Evolutionary conservation across 2,329 filamentous ascomycete genomes (phyloP).

Genomic region (Fusarium concolor): DNA sequence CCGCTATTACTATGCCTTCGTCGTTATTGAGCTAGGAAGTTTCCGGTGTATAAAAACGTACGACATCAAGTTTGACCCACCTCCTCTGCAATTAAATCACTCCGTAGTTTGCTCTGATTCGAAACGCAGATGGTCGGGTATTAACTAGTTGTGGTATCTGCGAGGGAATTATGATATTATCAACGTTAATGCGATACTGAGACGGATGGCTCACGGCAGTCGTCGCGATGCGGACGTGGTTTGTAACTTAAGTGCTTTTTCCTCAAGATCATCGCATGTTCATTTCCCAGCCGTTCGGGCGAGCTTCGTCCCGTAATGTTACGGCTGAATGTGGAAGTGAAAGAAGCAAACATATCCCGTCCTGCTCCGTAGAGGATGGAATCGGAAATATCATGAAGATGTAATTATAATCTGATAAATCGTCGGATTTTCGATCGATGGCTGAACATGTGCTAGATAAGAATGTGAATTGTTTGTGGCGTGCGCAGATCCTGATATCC

Average conservation of each 20-base stretch:
- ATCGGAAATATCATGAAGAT: background rate
- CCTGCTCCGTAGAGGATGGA: background rate
- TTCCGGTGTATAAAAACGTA: background rate
- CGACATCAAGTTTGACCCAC: slow-evolving; percentile 1
- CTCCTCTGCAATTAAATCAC: background rate
- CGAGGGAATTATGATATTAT: background rate
- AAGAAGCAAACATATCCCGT: slow-evolving; percentile 3
- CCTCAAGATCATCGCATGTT: background rate
- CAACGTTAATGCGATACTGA: slow-evolving; percentile 7
- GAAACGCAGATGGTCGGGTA: background rate
- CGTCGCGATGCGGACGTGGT: background rate
- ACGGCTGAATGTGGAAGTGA: background rate
- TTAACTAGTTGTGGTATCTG: background rate
- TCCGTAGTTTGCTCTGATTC: background rate
- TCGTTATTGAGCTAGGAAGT: background rate
- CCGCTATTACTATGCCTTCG: background rate
- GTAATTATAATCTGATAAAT: background rate
- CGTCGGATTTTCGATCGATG: slow-evolving; percentile 1
- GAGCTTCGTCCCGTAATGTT: background rate
- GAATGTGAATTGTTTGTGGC: slow-evolving; percentile 34
- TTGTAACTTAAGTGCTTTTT: background rate
- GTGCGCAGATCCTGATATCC: slow-evolving; percentile 23
- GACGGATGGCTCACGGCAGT: slow-evolving; percentile 1
- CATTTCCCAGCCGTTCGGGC: slow-evolving; percentile 3
- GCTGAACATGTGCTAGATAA: slow-evolving; percentile 6